phyloP scores from a whole-genome alignment of 345 rosid species.

The Salix suchowensis region DNA sequence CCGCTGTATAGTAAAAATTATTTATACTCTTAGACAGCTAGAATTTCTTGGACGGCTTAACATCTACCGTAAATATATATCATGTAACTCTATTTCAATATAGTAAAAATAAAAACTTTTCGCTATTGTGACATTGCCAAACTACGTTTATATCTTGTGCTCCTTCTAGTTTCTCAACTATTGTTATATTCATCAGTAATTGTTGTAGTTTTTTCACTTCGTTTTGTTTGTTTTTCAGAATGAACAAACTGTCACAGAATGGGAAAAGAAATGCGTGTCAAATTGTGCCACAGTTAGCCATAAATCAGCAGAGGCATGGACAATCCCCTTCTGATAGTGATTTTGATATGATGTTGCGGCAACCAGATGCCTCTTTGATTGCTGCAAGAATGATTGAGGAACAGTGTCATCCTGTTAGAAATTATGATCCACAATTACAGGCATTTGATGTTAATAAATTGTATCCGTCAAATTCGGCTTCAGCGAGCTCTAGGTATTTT shows the following conservation, averaged over 20 bases:
- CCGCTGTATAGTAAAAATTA: no score
- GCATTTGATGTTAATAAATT: constrained; percentile 9
- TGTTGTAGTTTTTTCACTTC: not conserved
- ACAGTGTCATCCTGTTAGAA: constrained; percentile 2
- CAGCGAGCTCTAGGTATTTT: constrained; percentile 17
- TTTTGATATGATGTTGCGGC: constrained; percentile 2
- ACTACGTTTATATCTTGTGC: no score
- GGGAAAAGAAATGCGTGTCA: constrained; percentile 4
- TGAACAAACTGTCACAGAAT: not conserved
- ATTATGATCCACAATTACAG: constrained; percentile 4
- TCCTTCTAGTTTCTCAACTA: no score
- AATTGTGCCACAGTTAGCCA: not conserved
- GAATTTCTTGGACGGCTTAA: no score
- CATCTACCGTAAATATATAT: no score
- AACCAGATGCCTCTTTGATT: not conserved
- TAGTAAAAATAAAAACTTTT: no score
- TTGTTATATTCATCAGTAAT: no score
- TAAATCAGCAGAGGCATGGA: constrained; percentile 11
- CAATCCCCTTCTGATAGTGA: constrained; percentile 4
- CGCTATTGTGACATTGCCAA: no score
- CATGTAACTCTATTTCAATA: no score
- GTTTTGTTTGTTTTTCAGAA: constrained; percentile 15
- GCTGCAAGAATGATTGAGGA: constrained; percentile 10
- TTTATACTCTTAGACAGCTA: no score
- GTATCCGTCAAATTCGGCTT: constrained; percentile 5